Conservation (phyloP, 441 rosid genomes). For the Pelargonium australe region DNA sequence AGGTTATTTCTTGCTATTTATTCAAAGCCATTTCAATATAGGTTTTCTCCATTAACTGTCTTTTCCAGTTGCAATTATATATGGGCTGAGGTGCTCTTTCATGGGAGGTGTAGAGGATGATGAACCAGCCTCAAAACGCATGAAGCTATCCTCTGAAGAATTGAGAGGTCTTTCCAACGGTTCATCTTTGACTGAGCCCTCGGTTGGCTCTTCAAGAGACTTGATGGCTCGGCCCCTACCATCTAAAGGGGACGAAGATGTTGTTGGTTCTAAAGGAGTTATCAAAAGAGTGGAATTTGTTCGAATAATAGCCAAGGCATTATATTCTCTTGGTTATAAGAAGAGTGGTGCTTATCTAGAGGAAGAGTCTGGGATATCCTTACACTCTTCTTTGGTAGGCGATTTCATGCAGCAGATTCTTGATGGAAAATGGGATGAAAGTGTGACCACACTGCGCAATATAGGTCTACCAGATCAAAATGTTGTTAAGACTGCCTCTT, state of each 20-base stretch:
- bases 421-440: conserved; percentile 50
- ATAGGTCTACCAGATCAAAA: conserved; percentile 42
- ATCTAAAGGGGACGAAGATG: conserved; percentile 43
- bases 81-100: conserved; percentile 74
- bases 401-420: conserved; percentile 40
- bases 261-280: conserved; percentile 50
- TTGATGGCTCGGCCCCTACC: conserved; percentile 60
- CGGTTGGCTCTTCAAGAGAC: conserved; percentile 35
- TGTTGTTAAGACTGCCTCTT: conserved; percentile 41
- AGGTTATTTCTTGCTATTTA: conserved; percentile 17
- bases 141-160: conserved; percentile 43
- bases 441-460: conserved; percentile 35
- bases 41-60: conserved; percentile 9
- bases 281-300: conserved; percentile 56
- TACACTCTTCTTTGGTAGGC: conserved; percentile 41
- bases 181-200: conserved; percentile 30
- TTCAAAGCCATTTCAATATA: conserved; percentile 12
- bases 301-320: conserved; percentile 45
- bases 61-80: conserved; percentile 26
- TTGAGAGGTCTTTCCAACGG: conserved; percentile 40
- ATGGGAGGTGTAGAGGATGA: conserved; percentile 76
- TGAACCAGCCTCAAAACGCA: conserved; percentile 61
- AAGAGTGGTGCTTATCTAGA: conserved; percentile 54
- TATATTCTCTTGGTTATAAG: conserved; percentile 56
- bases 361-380: conserved; percentile 56